Evolutionary conservation across 257 asterid species (phyloP), one percentile per base, ranked within the genome.

Genomic region (Nicotiana tabacum): DNA sequence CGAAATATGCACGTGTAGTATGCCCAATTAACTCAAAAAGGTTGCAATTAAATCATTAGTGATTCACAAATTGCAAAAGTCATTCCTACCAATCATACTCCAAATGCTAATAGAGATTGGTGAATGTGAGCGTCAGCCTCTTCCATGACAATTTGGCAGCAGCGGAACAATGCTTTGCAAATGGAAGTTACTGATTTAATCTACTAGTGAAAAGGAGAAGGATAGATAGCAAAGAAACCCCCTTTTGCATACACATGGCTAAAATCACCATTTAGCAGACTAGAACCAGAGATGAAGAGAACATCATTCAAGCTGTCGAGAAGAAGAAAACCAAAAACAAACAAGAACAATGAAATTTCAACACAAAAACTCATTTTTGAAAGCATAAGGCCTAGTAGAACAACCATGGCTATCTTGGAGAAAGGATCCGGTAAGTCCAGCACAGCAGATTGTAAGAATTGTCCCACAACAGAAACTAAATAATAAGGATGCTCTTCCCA

Each of bases 221-320:
- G 78, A 70, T 43, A 56, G 35, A 70, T 70, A 70, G 78, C 78
- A 56, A n/a, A 39, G 58, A 70, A 70, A 70, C 32, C n/a, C 57
- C 58, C n/a, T 11, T 70, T n/a, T n/a, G 33, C 78, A 43, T 39
- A 70, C 12, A 57, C 58, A 70, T n/a, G 32, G 43, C n/a, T 21
- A 39, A 70, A 39, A 70, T n/a, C 57, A 43, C 60, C 78, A 39
- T 72, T 72, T 43, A 21, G 13, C 78, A 21, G 7, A 72, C 58
- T 43, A 72, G 78, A 70, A 39, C 16, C 13, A 72, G 57, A 11
- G 78, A 72, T 46, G 60, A 46, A 46, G 35, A 39, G 33, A 70
- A 43, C 51, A 43, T 21, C 33, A 70, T 70, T 33, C n/a, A 21
- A 43, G 58, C 35, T 39, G 78, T 43, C 1, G 6, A 43, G 78